A percentile compares a stretch with the other conserved stretches of the same genome.
Conservation (phyloP, 306 rosid genomes). For the Acacia crassicarpa region DNA sequence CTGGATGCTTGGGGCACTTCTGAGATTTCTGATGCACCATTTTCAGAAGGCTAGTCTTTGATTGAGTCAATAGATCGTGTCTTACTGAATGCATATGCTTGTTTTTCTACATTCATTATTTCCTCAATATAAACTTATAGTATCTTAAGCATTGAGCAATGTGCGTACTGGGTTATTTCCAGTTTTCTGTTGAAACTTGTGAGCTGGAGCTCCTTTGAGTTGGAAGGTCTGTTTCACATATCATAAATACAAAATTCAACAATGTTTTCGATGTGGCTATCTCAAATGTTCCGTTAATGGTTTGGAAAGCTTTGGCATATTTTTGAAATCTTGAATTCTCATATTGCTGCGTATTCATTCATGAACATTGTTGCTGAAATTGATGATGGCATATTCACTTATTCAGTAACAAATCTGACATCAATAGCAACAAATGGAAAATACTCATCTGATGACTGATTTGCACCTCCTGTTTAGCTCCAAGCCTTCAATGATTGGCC, state of each 20-base stretch:
- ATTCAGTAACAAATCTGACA: not conserved
- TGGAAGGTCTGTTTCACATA: slow-evolving; percentile 5
- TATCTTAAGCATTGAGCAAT: not conserved
- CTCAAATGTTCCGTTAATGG: not conserved
- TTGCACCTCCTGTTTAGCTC: not conserved
- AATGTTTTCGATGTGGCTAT: not conserved
- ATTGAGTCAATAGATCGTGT: not conserved
- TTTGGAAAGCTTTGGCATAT: not conserved
- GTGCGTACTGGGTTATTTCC: not conserved
- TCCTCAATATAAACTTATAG: not conserved
- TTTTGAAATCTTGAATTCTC: slow-evolving; percentile 12
- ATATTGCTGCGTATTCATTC: too few species aligned
- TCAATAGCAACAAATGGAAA: not conserved
- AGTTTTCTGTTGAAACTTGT: not conserved
- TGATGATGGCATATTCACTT: too few species aligned
- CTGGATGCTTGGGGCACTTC: slow-evolving; percentile 10
- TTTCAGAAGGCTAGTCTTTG: not conserved
- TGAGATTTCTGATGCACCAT: slow-evolving; percentile 11
- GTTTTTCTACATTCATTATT: slow-evolving; percentile 18
- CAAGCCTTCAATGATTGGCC: not conserved
- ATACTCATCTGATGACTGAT: slow-evolving; percentile 1
- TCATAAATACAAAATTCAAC: not conserved
- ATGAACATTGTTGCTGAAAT: too few species aligned
- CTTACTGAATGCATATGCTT: not conserved
- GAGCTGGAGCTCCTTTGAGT: not conserved